phyloP scores from a whole-genome alignment of 1,284 basidiomycete genomes.

The Ustilago tritici region DNA sequence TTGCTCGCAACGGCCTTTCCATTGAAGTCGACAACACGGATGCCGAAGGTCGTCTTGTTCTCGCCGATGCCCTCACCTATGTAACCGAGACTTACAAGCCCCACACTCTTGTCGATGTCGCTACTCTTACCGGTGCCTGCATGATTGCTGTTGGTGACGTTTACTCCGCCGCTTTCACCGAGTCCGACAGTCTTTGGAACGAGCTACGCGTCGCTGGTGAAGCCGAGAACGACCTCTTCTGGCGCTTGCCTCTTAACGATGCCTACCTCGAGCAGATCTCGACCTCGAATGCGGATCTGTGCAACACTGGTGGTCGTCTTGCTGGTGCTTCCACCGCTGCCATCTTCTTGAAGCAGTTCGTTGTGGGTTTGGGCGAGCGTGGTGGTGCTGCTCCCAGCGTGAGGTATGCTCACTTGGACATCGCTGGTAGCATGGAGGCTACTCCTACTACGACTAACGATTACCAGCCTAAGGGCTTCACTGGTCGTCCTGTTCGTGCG shows the following conservation, averaged over 20 bases:
- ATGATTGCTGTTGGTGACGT: constrained; percentile 74
- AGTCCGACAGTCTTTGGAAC: constrained; percentile 76
- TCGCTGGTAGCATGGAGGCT: constrained; percentile 80
- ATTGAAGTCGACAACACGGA: constrained; percentile 90
- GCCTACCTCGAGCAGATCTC: constrained; percentile 82
- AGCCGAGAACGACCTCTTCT: constrained; percentile 74
- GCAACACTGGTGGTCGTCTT: constrained; percentile 80
- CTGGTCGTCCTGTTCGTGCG: constrained; percentile 81
- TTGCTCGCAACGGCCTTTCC: constrained; percentile 88
- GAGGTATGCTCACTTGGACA: constrained; percentile 73
- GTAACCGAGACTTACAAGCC: constrained; percentile 82
- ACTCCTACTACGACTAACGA: constrained; percentile 71
- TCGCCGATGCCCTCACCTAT: constrained; percentile 85
- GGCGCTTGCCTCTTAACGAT: constrained; percentile 76
- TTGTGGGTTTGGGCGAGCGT: constrained; percentile 70
- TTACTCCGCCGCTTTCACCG: constrained; percentile 81
- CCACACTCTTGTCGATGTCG: constrained; percentile 85
- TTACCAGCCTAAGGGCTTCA: constrained; percentile 83
- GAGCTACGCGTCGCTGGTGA: constrained; percentile 79
- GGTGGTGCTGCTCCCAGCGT: constrained; percentile 49
- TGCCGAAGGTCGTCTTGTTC: constrained; percentile 83
- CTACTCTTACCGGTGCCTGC: constrained; percentile 78
- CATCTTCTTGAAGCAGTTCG: constrained; percentile 82
- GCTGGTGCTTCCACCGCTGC: constrained; percentile 85
- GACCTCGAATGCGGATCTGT: constrained; percentile 82